These are phyloP conservation scores for Globisporangium solare DNA, from an alignment of 352 stramenopile genomes.

Conservation along the genomic window DNA sequence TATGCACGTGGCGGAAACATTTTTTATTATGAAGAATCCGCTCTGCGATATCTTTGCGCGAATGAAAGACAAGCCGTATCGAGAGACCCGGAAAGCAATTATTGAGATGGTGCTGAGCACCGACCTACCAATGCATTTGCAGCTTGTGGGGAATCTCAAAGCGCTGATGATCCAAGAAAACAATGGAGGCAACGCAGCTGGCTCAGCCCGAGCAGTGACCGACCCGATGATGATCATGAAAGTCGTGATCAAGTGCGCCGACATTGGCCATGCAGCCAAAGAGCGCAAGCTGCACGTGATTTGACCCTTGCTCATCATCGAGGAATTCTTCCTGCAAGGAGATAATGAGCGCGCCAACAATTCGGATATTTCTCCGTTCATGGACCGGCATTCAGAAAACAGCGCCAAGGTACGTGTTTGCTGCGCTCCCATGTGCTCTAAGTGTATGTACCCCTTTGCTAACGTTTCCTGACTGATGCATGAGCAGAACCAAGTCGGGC, in stretches of 20 bases:
- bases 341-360: conserved; percentile 89
- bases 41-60: conserved; percentile 75
- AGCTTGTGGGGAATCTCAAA: conserved; percentile 76
- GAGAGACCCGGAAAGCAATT: conserved; percentile 80
- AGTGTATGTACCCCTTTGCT: not conserved
- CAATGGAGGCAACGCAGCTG: conserved; percentile 19
- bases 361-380: conserved; percentile 90
- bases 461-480: not conserved
- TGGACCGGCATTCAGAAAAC: conserved; percentile 87
- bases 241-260: conserved; percentile 86
- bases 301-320: conserved; percentile 91
- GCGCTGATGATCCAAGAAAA: conserved; percentile 66
- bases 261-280: conserved; percentile 92
- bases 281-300: conserved; percentile 77
- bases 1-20: conserved; percentile 84
- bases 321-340: conserved; percentile 95
- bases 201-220: conserved; percentile 29
- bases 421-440: conserved; percentile 4
- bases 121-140: conserved; percentile 77
- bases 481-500: conserved; percentile 75
- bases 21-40: conserved; percentile 70
- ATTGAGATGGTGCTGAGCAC: conserved; percentile 89
- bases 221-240: conserved; percentile 88
- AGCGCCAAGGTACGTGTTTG: conserved; percentile 61
- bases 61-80: conserved; percentile 73